Evolutionary conservation across 2,329 filamentous ascomycete species (phyloP).

Genomic region (Fusarium sp.): DNA sequence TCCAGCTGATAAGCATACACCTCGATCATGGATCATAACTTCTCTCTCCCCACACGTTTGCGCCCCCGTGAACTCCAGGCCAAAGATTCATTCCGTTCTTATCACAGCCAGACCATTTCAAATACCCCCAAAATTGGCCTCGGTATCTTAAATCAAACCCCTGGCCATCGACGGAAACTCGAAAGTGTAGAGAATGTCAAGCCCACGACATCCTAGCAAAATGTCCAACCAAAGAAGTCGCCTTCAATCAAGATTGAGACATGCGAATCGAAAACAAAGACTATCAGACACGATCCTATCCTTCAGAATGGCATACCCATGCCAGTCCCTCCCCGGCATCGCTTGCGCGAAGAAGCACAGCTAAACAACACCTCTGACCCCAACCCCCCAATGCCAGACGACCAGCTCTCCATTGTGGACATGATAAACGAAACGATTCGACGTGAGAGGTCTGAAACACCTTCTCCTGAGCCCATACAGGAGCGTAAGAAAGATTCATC

Average conservation of each 20-base stretch:
- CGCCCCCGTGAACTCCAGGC: neutral
- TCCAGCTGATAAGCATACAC: neutral
- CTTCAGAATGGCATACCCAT: conserved; percentile 15
- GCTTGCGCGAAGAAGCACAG: conserved; percentile 19
- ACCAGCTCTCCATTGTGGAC: conserved; percentile 30
- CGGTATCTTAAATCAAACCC: conserved; percentile 11
- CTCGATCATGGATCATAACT: conserved; percentile 33
- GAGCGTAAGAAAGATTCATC: conserved; percentile 36
- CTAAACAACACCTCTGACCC: conserved; percentile 13
- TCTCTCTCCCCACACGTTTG: conserved; percentile 29
- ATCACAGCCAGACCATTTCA: conserved; percentile 9
- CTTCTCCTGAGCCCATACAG: conserved; percentile 15
- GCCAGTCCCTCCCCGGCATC: conserved; percentile 2
- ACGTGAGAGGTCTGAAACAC: conserved; percentile 12
- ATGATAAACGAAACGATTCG: conserved; percentile 31
- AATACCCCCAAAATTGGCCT: neutral
- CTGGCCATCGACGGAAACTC: conserved; percentile 2
- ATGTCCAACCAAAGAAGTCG: neutral
- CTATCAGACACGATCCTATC: conserved; percentile 15
- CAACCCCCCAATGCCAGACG: conserved; percentile 11
- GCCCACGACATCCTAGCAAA: conserved; percentile 10
- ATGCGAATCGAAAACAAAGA: conserved; percentile 20
- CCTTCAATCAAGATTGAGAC: conserved; percentile 15
- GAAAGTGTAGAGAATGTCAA: conserved; percentile 19
- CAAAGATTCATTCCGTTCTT: neutral